Evolutionary conservation across 768 basidiomycete species (phyloP), one percentile per base, ranked within the genome.

Genomic region (Lactifluus volemus): DNA sequence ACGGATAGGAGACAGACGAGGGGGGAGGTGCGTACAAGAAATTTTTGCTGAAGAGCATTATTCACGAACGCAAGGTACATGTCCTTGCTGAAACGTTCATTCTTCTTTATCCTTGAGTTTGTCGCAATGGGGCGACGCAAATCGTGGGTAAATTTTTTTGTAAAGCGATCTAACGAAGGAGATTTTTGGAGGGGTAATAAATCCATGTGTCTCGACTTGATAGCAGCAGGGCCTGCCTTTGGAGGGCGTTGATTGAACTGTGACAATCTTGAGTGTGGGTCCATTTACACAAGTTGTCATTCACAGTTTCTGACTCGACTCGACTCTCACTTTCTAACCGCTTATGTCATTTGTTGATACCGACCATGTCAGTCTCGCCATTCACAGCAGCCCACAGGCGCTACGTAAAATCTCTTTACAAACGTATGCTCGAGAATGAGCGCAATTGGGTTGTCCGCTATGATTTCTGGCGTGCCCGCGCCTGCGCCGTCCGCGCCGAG

Each of bases 361-460:
- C 5, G 29, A 73, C 72, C 64, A 84, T 85, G 84, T 77, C 84
- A 48, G 69, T 75, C 55, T 76, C 80, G 57, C 74, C 87, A 39
- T 92, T 91, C 76, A 80, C 86, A 45, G 75, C 82, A 38, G 87
- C 84, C 5, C 89, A 91, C 76, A 83, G 84, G 70, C 80, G 83
- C 67, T 88, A 94, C 70, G 92, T 94, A 72, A 92, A 96, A 76
- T 91, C 89, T 9, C 82, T 98, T 5, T 98, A 97, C 79, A 86
- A 82, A 69, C 86, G 94, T 41, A 83, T 84, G 67, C 81, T 98
- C 63, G 88, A 81, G 68, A 95, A 97, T 68, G 79, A 89, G 51
- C 77, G 96, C 55, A 86, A 98, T 74, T 98, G 96, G 96, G 85
- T 83, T 49, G 78, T 97, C 65, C 80, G 88, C 59, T 78, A 95